Percentiles rank a stretch among this genome's conserved stretches.
These are phyloP conservation scores for Aspergillus bridgeri DNA, from an alignment of 495 filamentous ascomycete species.

Conservation along the genomic window DNA sequence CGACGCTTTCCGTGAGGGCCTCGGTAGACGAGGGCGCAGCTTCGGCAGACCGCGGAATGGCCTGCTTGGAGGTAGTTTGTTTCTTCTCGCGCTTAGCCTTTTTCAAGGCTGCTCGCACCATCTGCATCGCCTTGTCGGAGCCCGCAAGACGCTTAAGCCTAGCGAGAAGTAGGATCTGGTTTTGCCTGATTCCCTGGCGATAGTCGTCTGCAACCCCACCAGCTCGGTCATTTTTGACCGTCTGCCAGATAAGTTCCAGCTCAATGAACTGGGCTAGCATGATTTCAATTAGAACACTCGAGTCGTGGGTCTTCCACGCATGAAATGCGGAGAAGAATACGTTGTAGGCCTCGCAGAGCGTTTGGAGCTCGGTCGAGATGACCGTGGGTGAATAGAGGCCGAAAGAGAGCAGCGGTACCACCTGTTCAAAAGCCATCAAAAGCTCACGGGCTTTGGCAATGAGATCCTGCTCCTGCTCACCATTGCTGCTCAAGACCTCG, in stretches of 20 bases:
- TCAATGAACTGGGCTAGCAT: slow-evolving; percentile 97
- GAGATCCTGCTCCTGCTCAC: slow-evolving; percentile 83
- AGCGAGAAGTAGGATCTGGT: slow-evolving; percentile 84
- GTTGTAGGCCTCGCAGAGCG: slow-evolving; percentile 59
- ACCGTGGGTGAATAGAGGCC: slow-evolving; percentile 41
- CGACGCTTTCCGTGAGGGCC: slow-evolving; percentile 38
- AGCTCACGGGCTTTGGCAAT: slow-evolving; percentile 85
- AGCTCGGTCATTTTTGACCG: slow-evolving; percentile 84
- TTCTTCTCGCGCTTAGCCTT: slow-evolving; percentile 70
- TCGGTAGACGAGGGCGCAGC: slow-evolving; percentile 32
- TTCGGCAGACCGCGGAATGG: slow-evolving; percentile 53
- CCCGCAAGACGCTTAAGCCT: slow-evolving; percentile 88
- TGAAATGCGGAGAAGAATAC: slow-evolving; percentile 89
- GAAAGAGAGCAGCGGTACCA: slow-evolving; percentile 58
- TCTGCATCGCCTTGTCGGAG: slow-evolving; percentile 69
- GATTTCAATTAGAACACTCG: slow-evolving; percentile 80
- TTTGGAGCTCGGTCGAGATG: slow-evolving; percentile 44
- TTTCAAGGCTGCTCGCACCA: slow-evolving; percentile 79
- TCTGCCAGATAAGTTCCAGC: slow-evolving; percentile 93
- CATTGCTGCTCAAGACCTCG: slow-evolving; percentile 84
- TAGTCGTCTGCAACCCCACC: slow-evolving; percentile 88
- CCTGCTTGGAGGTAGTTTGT: slow-evolving; percentile 50
- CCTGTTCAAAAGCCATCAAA: slow-evolving; percentile 76
- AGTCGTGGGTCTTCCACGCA: slow-evolving; percentile 92
- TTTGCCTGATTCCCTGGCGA: slow-evolving; percentile 86